phyloP scores from a whole-genome alignment of 2,329 filamentous ascomycete species.

The Davidsoniella eucalypti region DNA sequence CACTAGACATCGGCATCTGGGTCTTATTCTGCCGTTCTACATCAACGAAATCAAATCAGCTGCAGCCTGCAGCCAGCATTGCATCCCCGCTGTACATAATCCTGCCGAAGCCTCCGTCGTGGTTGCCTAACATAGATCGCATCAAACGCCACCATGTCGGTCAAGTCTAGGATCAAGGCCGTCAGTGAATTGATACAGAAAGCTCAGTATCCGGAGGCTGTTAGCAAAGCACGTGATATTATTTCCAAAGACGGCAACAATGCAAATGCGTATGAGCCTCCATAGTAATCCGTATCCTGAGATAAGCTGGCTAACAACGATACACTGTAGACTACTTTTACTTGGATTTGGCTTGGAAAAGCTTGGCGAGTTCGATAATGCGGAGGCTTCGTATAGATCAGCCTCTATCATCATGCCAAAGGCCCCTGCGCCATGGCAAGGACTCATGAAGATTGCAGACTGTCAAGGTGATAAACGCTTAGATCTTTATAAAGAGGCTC shows the following conservation, averaged over 20 bases:
- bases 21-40: too few species aligned
- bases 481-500: slow-evolving; percentile 18
- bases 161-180: slow-evolving; percentile 64
- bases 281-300: background rate
- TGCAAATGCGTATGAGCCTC: slow-evolving; percentile 54
- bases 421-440: slow-evolving; percentile 82
- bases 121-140: too few species aligned
- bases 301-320: slow-evolving; percentile 24
- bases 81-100: background rate
- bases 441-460: slow-evolving; percentile 63
- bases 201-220: slow-evolving; percentile 62
- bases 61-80: background rate
- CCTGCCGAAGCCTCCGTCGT: background rate
- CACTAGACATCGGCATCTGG: too few species aligned
- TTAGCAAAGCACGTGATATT: slow-evolving; percentile 50
- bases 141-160: slow-evolving; percentile 26
- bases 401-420: slow-evolving; percentile 56
- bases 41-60: too few species aligned
- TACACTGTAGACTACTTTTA: slow-evolving; percentile 45
- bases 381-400: slow-evolving; percentile 58
- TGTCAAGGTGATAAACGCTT: slow-evolving; percentile 34
- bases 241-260: slow-evolving; percentile 58
- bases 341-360: slow-evolving; percentile 74
- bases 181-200: slow-evolving; percentile 63
- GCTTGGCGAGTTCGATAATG: slow-evolving; percentile 49